Percentiles rank a stretch among this genome's conserved stretches.
phyloP scores from a whole-genome alignment of 2,329 filamentous ascomycete species.

The Apiospora arundinis region DNA sequence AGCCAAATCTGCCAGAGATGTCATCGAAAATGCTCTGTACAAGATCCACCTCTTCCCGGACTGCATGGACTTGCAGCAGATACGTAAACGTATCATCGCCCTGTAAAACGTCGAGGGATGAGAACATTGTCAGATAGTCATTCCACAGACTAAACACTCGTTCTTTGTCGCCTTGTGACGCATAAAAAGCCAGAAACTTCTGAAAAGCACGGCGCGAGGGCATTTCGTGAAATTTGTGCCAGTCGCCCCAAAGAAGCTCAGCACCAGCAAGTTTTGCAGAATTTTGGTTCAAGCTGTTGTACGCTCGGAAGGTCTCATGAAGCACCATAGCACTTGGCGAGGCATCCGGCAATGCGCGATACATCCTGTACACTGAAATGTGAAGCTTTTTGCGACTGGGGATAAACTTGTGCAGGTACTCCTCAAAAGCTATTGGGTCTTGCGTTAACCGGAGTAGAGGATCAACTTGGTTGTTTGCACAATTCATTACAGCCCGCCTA shows the following conservation, averaged over 20 bases:
- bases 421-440: constrained; percentile 49
- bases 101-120: constrained; percentile 39
- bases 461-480: constrained; percentile 35
- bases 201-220: constrained; percentile 54
- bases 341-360: constrained; percentile 49
- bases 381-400: constrained; percentile 41
- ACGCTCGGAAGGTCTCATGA: constrained; percentile 49
- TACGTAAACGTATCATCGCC: constrained; percentile 54
- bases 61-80: constrained; percentile 74
- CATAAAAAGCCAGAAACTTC: constrained; percentile 57
- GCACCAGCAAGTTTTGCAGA: constrained; percentile 48
- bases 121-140: constrained; percentile 46
- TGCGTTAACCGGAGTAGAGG: constrained; percentile 49
- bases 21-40: constrained; percentile 67
- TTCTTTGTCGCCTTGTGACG: constrained; percentile 52
- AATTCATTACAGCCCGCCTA: constrained; percentile 36
- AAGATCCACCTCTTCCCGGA: constrained; percentile 66
- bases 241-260: constrained; percentile 56
- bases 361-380: constrained; percentile 51
- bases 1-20: constrained; percentile 61
- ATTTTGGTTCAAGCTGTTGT: constrained; percentile 40
- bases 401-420: constrained; percentile 46
- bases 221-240: constrained; percentile 47
- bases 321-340: constrained; percentile 48
- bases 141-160: constrained; percentile 53